Base-by-base conservation (phyloP, 2,329 filamentous ascomycete genomes). In the Colletotrichum higginsianum region DNA sequence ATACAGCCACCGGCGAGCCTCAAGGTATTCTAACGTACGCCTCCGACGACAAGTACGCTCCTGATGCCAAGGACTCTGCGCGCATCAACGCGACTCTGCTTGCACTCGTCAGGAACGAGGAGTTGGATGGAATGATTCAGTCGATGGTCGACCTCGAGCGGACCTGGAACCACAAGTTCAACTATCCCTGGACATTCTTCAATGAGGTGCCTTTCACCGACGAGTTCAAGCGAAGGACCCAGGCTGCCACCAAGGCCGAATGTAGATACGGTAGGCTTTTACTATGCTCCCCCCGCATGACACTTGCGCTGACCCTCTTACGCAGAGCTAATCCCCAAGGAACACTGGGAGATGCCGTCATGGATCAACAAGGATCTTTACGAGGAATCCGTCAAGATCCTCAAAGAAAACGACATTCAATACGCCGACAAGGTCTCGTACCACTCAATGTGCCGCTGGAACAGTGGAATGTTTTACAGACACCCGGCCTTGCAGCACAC, bases 391-490 rank as follows among this genome's bases (percentile, higher is more conserved):
- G 91, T 94, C 72, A 90, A 94, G 79, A 89, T 97, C 11, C 89
- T 99, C 67, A 87, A 93, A 78, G 93, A 96, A 79, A 90, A 96
- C 78, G 89, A 93, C 12, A 94, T 99, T 53, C 96, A 98, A 80
- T 99, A 99, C 81, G 94, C 94, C 78, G 88, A 91, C 76, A 94
- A 93, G 87, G 84, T 94, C 65, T 98, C 95, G 60, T 99, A 99
- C 84, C 96, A 98, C 83, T 93, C 98, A 80, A 99, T 99, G 96
- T 99, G 96, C 81, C 92, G 96, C 67, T 99, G 96, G 96, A 99
- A 99, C 85, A 97, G 94, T 79, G 96, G 96, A 79, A 88, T 98
- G 82, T 99, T 99, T 87, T 98, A 98, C 87, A 95, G 96, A 80
- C 96, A 99, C 82, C 94, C 95, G 0, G 95, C 95, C 0, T 89